phyloP scores from a whole-genome alignment of 257 asterid species.

The Prunella vulgaris region DNA sequence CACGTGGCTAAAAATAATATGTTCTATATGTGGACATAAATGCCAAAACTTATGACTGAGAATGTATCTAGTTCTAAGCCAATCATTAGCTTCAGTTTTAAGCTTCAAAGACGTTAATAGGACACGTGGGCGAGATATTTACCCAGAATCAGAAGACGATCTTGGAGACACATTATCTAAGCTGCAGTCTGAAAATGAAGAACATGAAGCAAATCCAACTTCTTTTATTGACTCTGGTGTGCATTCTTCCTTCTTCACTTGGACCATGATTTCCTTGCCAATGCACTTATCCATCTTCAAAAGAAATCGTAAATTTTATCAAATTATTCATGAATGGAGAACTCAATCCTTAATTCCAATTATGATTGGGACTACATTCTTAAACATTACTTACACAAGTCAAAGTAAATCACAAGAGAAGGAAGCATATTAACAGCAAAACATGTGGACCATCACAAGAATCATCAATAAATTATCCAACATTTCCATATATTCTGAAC shows the following conservation, averaged over 20 bases:
- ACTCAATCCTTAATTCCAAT: neutral
- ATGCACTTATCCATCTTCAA: neutral
- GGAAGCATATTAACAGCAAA: constrained; percentile 2
- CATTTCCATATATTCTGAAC: neutral
- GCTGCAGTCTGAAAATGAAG: constrained; percentile 37
- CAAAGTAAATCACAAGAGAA: neutral
- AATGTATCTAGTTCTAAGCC: neutral
- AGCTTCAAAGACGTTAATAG: neutral
- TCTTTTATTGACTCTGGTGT: neutral
- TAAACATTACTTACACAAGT: neutral
- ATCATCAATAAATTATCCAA: neutral
- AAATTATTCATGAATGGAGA: neutral
- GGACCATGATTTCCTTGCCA: constrained; percentile 32
- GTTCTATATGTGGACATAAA: neutral
- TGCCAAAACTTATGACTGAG: neutral
- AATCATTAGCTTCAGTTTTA: constrained; percentile 5
- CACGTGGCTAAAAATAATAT: neutral
- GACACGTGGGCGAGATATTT: constrained; percentile 12
- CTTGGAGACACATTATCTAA: constrained; percentile 34
- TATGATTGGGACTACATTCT: neutral
- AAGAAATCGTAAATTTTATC: neutral
- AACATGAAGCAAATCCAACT: neutral
- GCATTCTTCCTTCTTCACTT: constrained; percentile 27
- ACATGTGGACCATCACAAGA: neutral
- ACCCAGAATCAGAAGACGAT: constrained; percentile 47